phyloP scores from a whole-genome alignment of 2,329 filamentous ascomycete genomes.

The Penicillium verrucosum region DNA sequence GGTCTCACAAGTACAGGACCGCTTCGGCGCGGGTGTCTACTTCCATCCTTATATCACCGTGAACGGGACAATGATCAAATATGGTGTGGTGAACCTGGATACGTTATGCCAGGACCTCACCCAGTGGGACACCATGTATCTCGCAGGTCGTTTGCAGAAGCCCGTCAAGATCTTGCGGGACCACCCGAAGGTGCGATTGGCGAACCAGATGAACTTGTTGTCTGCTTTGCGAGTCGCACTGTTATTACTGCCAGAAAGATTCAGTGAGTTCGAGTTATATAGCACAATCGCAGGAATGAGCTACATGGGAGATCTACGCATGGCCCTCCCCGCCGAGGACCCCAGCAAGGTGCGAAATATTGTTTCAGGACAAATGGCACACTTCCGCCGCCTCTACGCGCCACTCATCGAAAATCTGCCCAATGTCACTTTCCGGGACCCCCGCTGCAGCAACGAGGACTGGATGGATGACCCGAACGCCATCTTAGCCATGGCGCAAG shows the following conservation, averaged over 20 bases:
- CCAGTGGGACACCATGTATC: constrained; percentile 90
- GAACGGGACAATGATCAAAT: constrained; percentile 95
- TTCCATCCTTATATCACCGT: constrained; percentile 95
- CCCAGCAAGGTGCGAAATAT: constrained; percentile 92
- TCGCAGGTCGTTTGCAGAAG: constrained; percentile 95
- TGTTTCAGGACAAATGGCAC: constrained; percentile 82
- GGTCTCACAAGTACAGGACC: constrained; percentile 81
- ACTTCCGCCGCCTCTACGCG: constrained; percentile 88
- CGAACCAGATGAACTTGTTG: constrained; percentile 93
- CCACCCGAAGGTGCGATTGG: constrained; percentile 84
- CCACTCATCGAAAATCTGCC: constrained; percentile 86
- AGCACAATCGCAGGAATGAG: constrained; percentile 87
- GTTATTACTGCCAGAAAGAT: constrained; percentile 75
- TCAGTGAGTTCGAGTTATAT: constrained; percentile 85
- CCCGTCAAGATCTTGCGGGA: constrained; percentile 97
- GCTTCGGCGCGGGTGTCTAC: constrained; percentile 89
- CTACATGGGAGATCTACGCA: constrained; percentile 94
- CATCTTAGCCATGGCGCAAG: constrained; percentile 71
- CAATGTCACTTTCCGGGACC: constrained; percentile 75
- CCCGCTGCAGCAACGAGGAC: constrained; percentile 54
- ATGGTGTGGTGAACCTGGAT: constrained; percentile 91
- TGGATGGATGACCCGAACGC: constrained; percentile 63
- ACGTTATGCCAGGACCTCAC: constrained; percentile 82
- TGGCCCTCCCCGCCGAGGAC: constrained; percentile 86
- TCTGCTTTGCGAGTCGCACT: constrained; percentile 88